Conservation (phyloP, 139 green algal genomes). For the Chlamydomonas sphaeroides region DNA sequence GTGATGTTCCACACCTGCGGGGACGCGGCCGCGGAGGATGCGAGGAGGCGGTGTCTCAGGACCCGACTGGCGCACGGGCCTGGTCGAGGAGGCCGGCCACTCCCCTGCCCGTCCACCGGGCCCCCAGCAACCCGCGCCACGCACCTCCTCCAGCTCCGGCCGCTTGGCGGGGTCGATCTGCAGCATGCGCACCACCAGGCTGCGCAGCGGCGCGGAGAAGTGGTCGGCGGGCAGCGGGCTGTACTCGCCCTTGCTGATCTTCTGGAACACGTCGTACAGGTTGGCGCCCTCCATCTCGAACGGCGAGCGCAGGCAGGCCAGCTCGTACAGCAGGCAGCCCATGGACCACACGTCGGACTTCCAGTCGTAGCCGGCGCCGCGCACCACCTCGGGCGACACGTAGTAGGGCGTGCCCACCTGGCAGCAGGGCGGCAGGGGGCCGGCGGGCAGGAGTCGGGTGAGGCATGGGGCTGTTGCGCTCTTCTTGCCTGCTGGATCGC, state of each 20-base stretch:
- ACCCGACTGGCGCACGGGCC: no score
- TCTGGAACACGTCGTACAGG: slow-evolving; percentile 69
- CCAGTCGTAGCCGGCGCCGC: slow-evolving; percentile 68
- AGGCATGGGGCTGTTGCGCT: neutral
- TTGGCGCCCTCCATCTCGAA: slow-evolving; percentile 73
- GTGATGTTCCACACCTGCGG: slow-evolving; percentile 41
- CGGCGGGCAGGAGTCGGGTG: neutral
- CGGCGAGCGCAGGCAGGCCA: slow-evolving; percentile 59
- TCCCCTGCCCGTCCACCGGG: no score
- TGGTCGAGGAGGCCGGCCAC: no score
- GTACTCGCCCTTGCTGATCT: slow-evolving; percentile 66
- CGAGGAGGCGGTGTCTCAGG: no score
- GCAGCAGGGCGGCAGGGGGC: neutral
- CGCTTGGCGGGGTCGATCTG: slow-evolving; percentile 53
- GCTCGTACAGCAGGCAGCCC: slow-evolving; percentile 72
- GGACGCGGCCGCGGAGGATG: no score
- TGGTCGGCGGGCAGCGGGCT: slow-evolving; percentile 54
- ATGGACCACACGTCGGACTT: slow-evolving; percentile 71
- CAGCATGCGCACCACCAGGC: slow-evolving; percentile 57
- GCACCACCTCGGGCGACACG: slow-evolving; percentile 68
- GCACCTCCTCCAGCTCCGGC: slow-evolving; percentile 59
- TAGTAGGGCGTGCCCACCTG: slow-evolving; percentile 75
- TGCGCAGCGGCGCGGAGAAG: slow-evolving; percentile 56
- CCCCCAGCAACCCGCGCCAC: no score
- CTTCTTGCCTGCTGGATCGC: no score